Base-by-base conservation (phyloP, 345 rosid genomes). In the Cardiospermum halicacabum region DNA sequence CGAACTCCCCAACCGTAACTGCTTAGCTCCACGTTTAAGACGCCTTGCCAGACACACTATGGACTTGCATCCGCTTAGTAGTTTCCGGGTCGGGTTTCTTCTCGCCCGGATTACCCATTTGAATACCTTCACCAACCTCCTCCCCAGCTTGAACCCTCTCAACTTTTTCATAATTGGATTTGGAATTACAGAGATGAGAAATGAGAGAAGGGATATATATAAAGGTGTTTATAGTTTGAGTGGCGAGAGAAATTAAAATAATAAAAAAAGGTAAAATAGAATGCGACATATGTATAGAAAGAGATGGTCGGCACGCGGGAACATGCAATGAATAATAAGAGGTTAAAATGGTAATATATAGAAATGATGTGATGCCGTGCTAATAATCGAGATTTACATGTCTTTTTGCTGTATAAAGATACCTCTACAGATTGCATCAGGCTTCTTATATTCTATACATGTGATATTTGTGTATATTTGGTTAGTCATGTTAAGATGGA, bases 71-170 rank as follows among this genome's bases (percentile, higher is more conserved):
- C 43, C 3, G 18, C 22, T 19, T 45, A 45, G 50, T 6, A 45
- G 50, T 27, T n/a, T 39, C 58, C 72, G 62, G 7, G 25, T 25
- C 3, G 70, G 66, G 53, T 24, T 79, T 75, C 74, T 68, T 62
- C 76, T 56, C 21, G 77, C 72, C 62, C 77, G 78, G 65, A 67
- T 32, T 13, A 77, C 58, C 80, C 80, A 67, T 64, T 66, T 80
- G 74, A 82, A 84, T 40, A 80, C 66, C 71, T 70, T 82, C 55
- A 66, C 82, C 0, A 80, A 34, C 71, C 67, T 85, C 59, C 78
- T 69, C 1, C 87, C 72, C 0, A 89, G 84, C 70, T 69, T 75
- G 76, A 86, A 78, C 4, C 90, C 88, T 75, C 85, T 68, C 0
- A 66, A n/a, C 65, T 64, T 76, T 53, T 72, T 80, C 89, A 86